Base-by-base conservation (phyloP, 495 filamentous ascomycete genomes). In the Physcia stellaris region DNA sequence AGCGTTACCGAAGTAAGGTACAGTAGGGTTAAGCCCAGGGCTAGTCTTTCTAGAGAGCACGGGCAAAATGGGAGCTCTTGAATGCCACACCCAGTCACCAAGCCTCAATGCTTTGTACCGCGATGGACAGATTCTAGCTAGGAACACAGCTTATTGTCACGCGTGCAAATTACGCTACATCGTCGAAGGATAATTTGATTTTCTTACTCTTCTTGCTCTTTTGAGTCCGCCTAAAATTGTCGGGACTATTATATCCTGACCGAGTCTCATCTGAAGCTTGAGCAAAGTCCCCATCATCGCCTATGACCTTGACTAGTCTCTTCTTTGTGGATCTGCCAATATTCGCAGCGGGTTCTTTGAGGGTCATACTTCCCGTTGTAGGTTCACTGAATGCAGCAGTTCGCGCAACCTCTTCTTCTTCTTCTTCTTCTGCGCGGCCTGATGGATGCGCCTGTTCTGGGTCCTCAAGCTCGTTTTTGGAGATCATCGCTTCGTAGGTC, bases 401-500 rank as follows among this genome's bases (percentile, higher is more conserved):
- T 7, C 16, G 16, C 26, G 9, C n/a, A 28, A 28, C 26, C 9
- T 34, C 10, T 18, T 34, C 16, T 34, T 9, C 9, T 18, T 10
- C 9, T 19, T 40, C 15, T 9, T 24, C 10, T 26, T 6, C 24
- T 4, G 6, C 4, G 16, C 19, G 29, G n/a, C 24, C 32, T 19
- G 1, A 26, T 32, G 37, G 37, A 26, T 24, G 35, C 9, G 10
- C 11, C 23, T 35, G 19, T n/a, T 35, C 17, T 18, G 21, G 19
- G 15, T 41, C 18, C 17, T 37, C 10, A 2, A 24, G 16, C 19
- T 13, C 39, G n/a, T 7, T 35, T 15, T 41, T n/a, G 5, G 39
- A 16, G 13, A 44, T 9, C 18, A 44, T 27, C 2, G 46, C 50
- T 33, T 51, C 48, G 35, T 39, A 53, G 18, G 55, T 55, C 3